These are phyloP conservation scores for Plicaturopsis crispa DNA, from an alignment of 768 basidiomycete genomes.

Conservation along the genomic window DNA sequence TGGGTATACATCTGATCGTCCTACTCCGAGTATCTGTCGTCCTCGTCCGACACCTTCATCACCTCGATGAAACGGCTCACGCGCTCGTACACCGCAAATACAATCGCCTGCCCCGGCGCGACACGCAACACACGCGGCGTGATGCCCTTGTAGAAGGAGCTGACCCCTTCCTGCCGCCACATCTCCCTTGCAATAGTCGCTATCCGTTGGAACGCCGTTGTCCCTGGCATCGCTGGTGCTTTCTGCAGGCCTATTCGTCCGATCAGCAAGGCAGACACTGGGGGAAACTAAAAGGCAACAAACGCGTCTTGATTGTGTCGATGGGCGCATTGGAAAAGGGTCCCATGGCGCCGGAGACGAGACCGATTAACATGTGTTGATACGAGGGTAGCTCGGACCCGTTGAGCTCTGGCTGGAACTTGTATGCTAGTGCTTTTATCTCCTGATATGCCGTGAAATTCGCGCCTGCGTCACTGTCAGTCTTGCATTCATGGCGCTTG, in stretches of 20 bases:
- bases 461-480: slow-evolving; percentile 52
- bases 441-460: slow-evolving; percentile 99
- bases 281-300: slow-evolving; percentile 18
- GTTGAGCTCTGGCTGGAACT: slow-evolving; percentile 72
- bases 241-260: slow-evolving; percentile 69
- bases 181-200: slow-evolving; percentile 79
- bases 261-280: slow-evolving; percentile 3
- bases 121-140: slow-evolving; percentile 94
- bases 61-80: slow-evolving; percentile 71
- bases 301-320: slow-evolving; percentile 92
- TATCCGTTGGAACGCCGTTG: slow-evolving; percentile 76
- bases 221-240: slow-evolving; percentile 62
- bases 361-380: slow-evolving; percentile 92
- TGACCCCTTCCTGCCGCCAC: slow-evolving; percentile 85
- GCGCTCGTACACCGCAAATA: slow-evolving; percentile 95
- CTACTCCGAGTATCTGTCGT: slow-evolving; percentile 63
- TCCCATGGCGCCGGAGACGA: slow-evolving; percentile 96
- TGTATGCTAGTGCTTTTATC: slow-evolving; percentile 77
- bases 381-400: slow-evolving; percentile 83
- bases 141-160: slow-evolving; percentile 97
- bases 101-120: slow-evolving; percentile 94
- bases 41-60: slow-evolving; percentile 48
- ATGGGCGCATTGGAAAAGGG: slow-evolving; percentile 98
- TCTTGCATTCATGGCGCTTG: too few species aligned
- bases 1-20: background rate